Evolutionary conservation across 2,329 filamentous ascomycete species (phyloP).

Genomic region (Paracoccidioides brasiliensis): DNA sequence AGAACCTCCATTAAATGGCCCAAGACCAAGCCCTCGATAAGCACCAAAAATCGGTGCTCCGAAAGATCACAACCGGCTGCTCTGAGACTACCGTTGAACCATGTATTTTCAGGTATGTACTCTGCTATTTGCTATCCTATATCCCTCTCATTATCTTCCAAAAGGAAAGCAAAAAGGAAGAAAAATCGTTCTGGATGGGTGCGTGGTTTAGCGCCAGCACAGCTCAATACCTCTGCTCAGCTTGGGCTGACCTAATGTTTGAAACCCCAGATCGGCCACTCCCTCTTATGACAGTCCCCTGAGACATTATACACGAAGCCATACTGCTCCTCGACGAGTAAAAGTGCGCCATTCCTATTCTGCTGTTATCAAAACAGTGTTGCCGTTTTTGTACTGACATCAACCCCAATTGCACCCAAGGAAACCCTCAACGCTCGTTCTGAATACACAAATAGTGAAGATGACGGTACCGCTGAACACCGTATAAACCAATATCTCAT

Average conservation of each 20-base stretch:
- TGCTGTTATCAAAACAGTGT: neutral
- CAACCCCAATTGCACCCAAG: constrained; percentile 30
- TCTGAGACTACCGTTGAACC: neutral
- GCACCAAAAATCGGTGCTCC: neutral
- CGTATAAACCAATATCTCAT: constrained; percentile 92
- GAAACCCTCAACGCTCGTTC: constrained; percentile 86
- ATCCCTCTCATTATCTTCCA: neutral
- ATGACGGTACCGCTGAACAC: constrained; percentile 68
- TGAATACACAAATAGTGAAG: constrained; percentile 71
- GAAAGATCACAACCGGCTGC: neutral
- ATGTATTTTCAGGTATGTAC: constrained; percentile 1
- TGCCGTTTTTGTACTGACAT: neutral
- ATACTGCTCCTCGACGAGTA: constrained; percentile 47
- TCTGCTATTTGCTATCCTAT: neutral
- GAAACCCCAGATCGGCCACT: constrained; percentile 5
- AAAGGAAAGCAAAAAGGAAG: no score
- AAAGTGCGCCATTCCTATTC: constrained; percentile 37
- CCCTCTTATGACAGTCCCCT: constrained; percentile 9
- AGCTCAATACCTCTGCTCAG: no score
- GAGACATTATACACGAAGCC: constrained; percentile 41
- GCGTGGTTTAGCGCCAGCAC: no score
- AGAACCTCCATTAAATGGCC: constrained; percentile 1
- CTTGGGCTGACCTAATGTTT: neutral
- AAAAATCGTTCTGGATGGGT: no score
- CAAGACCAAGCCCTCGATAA: neutral